Evolutionary conservation across 192 early-diverging fungal species (phyloP), one percentile per base, ranked within the genome.

Genomic region (Coemansia sp.): DNA sequence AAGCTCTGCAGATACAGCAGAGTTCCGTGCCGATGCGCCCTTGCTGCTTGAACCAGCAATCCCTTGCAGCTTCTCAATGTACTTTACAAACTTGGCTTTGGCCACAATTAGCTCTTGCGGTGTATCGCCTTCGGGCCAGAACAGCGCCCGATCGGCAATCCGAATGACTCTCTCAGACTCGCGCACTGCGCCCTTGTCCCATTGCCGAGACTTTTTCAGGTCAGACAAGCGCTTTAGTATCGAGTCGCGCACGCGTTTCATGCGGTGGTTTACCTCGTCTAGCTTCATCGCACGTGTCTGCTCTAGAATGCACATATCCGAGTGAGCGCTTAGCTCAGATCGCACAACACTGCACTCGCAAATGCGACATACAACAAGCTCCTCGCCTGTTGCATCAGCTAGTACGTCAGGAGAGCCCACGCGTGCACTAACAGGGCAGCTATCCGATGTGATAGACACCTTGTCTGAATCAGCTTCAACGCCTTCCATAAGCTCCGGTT

Each of bases 311-410:
- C 94, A 96, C 15, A 87, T 79, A 50, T 92, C 91, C 5, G 90
- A 89, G 67, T 96, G 94, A 39, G 82, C 82, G 29, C 91, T 89
- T 47, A 95, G 77, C 27, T 85, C 83, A 12, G 78, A 62, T 2
- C 87, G 74, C 35, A 81, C 66, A 19, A 95, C 86, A 45, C 82
- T 81, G 29, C 92, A 91, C 69, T 96, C 94, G 57, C 94, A 96
- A 55, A 96, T 92, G 15, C 94, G 81, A 54, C 94, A 96, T 3
- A 95, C 75, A 10, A 94, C 87, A 49, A 73, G 12, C 52, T 72
- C 72, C 32, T 62, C 61, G 12, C 60, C 67, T 6, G 73, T 55
- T 10, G 14, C 32, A 2, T 27, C 51, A n/a, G 17, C 48, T 7
- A 43, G 15, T 15, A 15, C 41, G 2, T 43, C 41, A 43, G 41